Base-by-base conservation (phyloP, 2,329 filamentous ascomycete genomes). In the Aschersonia sp. region DNA sequence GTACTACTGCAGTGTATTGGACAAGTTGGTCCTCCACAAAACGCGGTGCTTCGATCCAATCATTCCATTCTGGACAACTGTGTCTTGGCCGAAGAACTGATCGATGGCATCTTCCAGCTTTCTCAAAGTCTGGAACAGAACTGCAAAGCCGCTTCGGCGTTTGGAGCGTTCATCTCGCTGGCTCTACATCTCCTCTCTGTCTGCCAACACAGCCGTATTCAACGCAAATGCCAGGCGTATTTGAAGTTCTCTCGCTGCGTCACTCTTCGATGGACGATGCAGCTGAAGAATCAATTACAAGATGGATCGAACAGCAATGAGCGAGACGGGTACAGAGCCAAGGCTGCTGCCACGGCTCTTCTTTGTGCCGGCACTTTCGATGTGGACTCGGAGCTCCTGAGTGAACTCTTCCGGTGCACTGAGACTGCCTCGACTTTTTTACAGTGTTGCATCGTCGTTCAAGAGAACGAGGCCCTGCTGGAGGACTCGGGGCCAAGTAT, bases 1-100 rank as follows among this genome's bases (percentile, higher is more conserved):
- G 52, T 58, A 2, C 22, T 59, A 0, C 52, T 59, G 4, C 57
- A 59, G 22, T 48, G 55, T 10, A 54, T 46, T 6, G 33, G 54
- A 0, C 55, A 59, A 30, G 55, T 50, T 4, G 56, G 56, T 0
- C 55, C 53, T 2, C 39, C 43, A 0, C 5, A 14, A 1, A 0
- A 8, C 0, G 5, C 7, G 1, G 11, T 14, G 5, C 30, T 33
- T 6, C 43, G 52, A 43, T 30, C 32, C 10, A 41, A 52, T 1
- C 51, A 57, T 30, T 32, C 11, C 31, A 42, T 47, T 48, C n/a
- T 48, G 32, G 48, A 43, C 7, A 8, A 33, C 39, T 32, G 30
- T 6, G 9, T 30, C 31, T 45, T 37, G 9, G 33, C 39, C 6
- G 39, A 29, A 29, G 45, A 22, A 39, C 46, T 46, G 3, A 47